These are phyloP conservation scores for Wallacemonas sp. DNA, from an alignment of 208 protist genomes.

Conservation along the genomic window DNA sequence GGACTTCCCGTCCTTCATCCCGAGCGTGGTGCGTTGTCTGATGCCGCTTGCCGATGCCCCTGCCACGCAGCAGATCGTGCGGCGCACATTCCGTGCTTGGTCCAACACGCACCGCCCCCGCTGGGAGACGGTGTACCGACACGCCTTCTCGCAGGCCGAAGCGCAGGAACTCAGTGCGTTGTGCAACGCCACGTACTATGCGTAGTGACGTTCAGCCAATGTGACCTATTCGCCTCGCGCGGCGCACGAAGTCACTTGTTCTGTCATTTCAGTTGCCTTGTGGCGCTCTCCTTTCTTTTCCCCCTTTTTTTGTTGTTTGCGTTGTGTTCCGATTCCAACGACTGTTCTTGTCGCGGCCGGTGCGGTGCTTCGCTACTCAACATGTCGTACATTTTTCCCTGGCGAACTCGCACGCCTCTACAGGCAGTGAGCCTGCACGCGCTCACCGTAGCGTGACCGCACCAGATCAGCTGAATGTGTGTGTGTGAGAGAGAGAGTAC, in stretches of 20 bases:
- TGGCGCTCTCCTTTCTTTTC: background rate
- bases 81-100: slow-evolving; percentile 67
- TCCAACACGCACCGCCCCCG: slow-evolving; percentile 71
- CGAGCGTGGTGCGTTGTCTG: slow-evolving; percentile 54
- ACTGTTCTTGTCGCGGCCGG: no score
- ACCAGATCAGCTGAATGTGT: no score
- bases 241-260: background rate
- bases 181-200: slow-evolving; percentile 59
- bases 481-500: no score
- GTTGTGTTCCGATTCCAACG: no score
- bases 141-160: slow-evolving; percentile 53
- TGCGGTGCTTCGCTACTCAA: no score
- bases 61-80: slow-evolving; percentile 35
- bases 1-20: slow-evolving; percentile 48
- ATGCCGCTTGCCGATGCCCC: slow-evolving; percentile 27
- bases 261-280: background rate
- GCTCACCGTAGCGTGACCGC: no score
- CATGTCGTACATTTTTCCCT: no score
- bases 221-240: background rate
- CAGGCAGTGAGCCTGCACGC: no score
- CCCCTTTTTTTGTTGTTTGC: no score
- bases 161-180: slow-evolving; percentile 46
- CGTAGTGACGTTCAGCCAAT: slow-evolving; percentile 27
- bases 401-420: no score
- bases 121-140: slow-evolving; percentile 67